Conservation (phyloP, 2,329 filamentous ascomycete genomes). For the Lecanicillium sp. region DNA sequence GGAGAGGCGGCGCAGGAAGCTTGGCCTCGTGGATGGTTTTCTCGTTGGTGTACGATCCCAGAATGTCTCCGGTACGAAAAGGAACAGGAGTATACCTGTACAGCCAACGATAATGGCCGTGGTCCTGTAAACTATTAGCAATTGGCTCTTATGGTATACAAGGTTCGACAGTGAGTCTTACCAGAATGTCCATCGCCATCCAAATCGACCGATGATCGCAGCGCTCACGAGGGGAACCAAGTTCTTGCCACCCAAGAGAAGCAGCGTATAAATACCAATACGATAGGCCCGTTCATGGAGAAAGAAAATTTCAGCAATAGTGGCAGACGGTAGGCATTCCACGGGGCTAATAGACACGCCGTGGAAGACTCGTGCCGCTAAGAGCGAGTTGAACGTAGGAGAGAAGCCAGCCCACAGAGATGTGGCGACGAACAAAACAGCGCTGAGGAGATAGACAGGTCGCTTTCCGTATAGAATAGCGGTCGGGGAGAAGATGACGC, state of each 20-base stretch:
- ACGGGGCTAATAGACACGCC: constrained; percentile 84
- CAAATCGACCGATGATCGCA: constrained; percentile 66
- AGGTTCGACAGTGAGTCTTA: constrained; percentile 28
- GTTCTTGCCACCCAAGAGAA: constrained; percentile 88
- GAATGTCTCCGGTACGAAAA: constrained; percentile 92
- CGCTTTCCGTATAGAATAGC: constrained; percentile 88
- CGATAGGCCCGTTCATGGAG: constrained; percentile 89
- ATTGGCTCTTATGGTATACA: constrained; percentile 16
- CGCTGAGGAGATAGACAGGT: constrained; percentile 75
- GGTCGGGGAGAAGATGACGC: constrained; percentile 77
- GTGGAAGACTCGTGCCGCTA: constrained; percentile 78
- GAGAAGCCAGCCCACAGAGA: constrained; percentile 83
- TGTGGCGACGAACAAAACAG: constrained; percentile 68
- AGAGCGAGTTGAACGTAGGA: constrained; percentile 69
- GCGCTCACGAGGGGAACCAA: constrained; percentile 81
- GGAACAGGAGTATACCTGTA: constrained; percentile 64
- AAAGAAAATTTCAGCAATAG: constrained; percentile 94
- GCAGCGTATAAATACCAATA: constrained; percentile 84
- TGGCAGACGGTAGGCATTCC: constrained; percentile 87
- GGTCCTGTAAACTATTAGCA: too few species aligned
- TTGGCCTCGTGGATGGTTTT: constrained; percentile 31
- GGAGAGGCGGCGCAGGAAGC: constrained; percentile 40
- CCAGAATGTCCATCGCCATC: constrained; percentile 92
- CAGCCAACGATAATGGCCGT: constrained; percentile 73
- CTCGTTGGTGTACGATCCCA: constrained; percentile 74